These are phyloP conservation scores for Aspergillus sp. DNA, from an alignment of 2,329 filamentous ascomycete species.

Conservation along the genomic window DNA sequence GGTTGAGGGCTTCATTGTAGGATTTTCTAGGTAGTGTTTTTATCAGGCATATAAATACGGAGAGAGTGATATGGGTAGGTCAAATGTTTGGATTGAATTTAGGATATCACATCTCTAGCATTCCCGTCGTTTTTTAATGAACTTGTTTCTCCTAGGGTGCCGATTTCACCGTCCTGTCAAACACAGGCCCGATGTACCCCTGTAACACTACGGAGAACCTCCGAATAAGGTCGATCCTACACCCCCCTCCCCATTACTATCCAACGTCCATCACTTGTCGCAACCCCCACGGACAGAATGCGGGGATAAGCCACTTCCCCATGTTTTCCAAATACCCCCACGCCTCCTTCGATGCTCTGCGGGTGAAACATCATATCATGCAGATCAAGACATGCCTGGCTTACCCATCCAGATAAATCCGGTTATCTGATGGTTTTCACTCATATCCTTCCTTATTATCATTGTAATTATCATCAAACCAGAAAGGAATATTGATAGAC, in stretches of 20 bases:
- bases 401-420: no score
- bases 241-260: neutral
- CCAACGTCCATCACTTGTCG: neutral
- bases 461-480: no score
- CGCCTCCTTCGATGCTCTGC: neutral
- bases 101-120: neutral
- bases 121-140: neutral
- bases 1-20: constrained; percentile 3
- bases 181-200: no score
- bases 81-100: neutral
- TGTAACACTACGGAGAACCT: neutral
- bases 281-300: neutral
- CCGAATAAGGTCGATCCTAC: neutral
- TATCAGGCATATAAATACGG: neutral
- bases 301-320: constrained; percentile 4
- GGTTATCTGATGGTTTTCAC: no score
- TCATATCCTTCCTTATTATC: no score
- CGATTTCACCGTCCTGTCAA: no score
- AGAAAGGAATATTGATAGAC: no score
- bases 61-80: neutral
- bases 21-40: neutral
- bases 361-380: neutral
- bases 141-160: no score
- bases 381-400: neutral
- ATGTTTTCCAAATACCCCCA: neutral